Base-by-base conservation (phyloP, 2,329 filamentous ascomycete species). In the Clonostachys chloroleuca region DNA sequence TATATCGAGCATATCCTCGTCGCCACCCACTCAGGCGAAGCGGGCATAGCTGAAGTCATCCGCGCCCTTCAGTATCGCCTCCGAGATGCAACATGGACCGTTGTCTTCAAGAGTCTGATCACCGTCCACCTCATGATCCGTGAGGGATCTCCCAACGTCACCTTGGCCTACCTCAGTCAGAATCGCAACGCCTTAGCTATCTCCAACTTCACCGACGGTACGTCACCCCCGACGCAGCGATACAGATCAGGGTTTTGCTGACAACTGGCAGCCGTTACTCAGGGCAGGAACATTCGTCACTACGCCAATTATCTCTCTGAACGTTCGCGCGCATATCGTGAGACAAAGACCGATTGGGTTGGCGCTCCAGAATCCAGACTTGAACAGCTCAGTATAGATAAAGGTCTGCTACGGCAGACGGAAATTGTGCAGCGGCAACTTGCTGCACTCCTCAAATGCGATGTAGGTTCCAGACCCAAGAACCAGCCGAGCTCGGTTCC, bases 1-100 rank as follows among this genome's bases (percentile, higher is more conserved):
- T 99, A 97, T 74, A 95, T 99, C 74, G 94, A 99, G 68, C 91
- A 96, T 65, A 96, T 99, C 63, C 81, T 99, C 48, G 80, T 96
- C 56, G 92, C 94, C 53, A 99, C 94, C 36, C 90, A 96, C 70
- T 87, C 91, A 18, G 94, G 92, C 57, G 94, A 99, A 70, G 88
- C 89, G 46, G 94, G 92, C 56, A 90, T 99, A 50, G 92, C 86
- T 50, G 94, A 99, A 72, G 89, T 99, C 61, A 97, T 99, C 67
- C 86, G 94, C 51, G 89, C 91, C 40, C 75, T 99, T 47, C 91
- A 95, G 63, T 83, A 90, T 64, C 84, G 94, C 45, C 71, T 99
- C 55, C 86, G 91, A 64, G 94, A 99, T 66, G 92, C 92, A 56
- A 96, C 94, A 76, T 99, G 94, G 94, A 99, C 94, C n/a, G 91